Base-by-base conservation (phyloP, 257 asterid genomes). In the Anisodus acutangulus region DNA sequence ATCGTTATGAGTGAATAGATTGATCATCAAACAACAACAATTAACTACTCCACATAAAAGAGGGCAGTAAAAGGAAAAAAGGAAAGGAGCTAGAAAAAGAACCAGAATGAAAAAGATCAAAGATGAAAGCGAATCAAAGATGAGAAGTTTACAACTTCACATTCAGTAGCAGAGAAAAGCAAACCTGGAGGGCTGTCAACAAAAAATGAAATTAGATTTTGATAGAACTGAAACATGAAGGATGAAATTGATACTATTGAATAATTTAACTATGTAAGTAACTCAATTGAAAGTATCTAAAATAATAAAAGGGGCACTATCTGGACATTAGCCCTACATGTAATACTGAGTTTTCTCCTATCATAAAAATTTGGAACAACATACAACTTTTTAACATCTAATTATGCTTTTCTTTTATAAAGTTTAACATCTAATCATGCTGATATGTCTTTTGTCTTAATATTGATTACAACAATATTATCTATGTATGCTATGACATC, bases 271-370 rank as follows among this genome's bases (percentile, higher is more conserved):
- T 59, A 59, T 8, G 9, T 3, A 6, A 13, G 31, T 59, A 13
- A 59, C 8, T 16, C 35, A 69, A 41, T 37, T 67, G 22, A 1
- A 67, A 69, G 35, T 41, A 11, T 16, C 16, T 1, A 0, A 0
- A 16, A 17, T 16, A 69, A 39, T 6, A 69, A 17, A 0, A 41
- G 39, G 76, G 13, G 51, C 51, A 69, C 22, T 69, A 54, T 69
- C 78, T 69, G 31, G 31, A 41, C 78, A 69, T 69, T 69, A 59
- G 66, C 31, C 22, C 31, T 17, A 16, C 78, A 69, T 69, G 78
- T 41, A 69, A 3, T 16, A 13, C 51, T 69, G 78, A 2, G 54
- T 69, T 41, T 7, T 69, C 54, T 69, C 78, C 78, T 15, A 17
- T 16, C 78, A 37, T 8, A 39, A 41, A 69, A 16, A 2, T 41